Conservation (phyloP, 1,284 basidiomycete species). For the Naganishia albida region DNA sequence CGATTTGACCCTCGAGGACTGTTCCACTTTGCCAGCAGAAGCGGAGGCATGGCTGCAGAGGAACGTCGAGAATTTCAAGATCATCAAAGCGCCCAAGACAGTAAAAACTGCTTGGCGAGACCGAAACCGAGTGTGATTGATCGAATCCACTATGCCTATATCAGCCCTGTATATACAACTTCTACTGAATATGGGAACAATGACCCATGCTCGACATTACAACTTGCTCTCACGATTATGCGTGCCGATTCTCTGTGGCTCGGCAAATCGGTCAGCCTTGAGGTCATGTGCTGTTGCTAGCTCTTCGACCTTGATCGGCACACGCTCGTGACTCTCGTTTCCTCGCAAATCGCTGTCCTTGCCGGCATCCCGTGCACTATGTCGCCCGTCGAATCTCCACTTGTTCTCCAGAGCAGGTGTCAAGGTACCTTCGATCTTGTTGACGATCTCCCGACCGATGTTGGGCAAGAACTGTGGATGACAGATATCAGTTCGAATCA, state of each 20-base stretch:
- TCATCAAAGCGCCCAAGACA: background rate
- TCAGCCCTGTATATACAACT: conserved; percentile 14
- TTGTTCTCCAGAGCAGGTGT: conserved; percentile 59
- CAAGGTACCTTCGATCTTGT: conserved; percentile 67
- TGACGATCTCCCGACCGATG: conserved; percentile 72
- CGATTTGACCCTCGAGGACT: conserved; percentile 11
- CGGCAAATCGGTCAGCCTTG: conserved; percentile 24
- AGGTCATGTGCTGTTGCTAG: conserved; percentile 44
- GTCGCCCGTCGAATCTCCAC: conserved; percentile 57
- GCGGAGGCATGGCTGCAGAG: conserved; percentile 23
- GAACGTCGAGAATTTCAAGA: conserved; percentile 18
- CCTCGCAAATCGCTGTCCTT: conserved; percentile 47
- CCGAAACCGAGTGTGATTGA: background rate
- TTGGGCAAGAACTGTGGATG: conserved; percentile 73
- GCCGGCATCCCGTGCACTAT: conserved; percentile 30
- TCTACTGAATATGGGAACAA: background rate
- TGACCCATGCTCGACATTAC: background rate
- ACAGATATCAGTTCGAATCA: background rate
- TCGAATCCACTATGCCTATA: background rate
- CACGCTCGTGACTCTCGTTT: conserved; percentile 35
- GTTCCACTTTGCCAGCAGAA: conserved; percentile 9
- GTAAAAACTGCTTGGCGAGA: conserved; percentile 10
- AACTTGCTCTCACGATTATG: conserved; percentile 23
- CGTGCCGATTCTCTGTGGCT: conserved; percentile 16
- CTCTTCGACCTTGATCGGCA: conserved; percentile 41